Base-by-base conservation (phyloP, 2,329 filamentous ascomycete species). In the Alternaria arbusti region DNA sequence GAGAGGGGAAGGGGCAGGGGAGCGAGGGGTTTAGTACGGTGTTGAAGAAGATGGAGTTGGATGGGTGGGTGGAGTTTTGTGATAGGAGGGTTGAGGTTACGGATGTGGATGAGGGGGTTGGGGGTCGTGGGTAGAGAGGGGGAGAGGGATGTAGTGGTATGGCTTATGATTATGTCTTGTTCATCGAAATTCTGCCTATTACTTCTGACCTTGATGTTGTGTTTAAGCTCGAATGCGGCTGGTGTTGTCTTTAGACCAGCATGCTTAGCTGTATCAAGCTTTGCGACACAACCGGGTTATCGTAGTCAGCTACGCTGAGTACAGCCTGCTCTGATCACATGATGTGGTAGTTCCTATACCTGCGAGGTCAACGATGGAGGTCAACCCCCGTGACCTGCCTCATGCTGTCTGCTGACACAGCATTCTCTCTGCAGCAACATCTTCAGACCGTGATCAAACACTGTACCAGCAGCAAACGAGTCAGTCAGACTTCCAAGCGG, bases 11-110 rank as follows among this genome's bases (percentile, higher is more conserved):
- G 13, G 83, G 83, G 6, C 67, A 74, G 3, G 84, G 81, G 3
- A 82, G 83, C 0, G 73, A 81, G 1, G 80, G 81, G 1, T 91
- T 91, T 71, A 90, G 87, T 63, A 91, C 86, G 6, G 82, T 91
- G 26, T 82, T 91, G 63, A 91, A 91, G 82, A 87, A 86, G 69
- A 87, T 89, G 85, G 78, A 87, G 51, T 78, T 91, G 54, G 86
- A 90, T 67, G 86, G 86, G 2, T 91, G 88, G 87, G 85, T 88
- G 4, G 79, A 88, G 75, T 87, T 84, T 64, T 90, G 89, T 57
- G 71, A 79, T 67, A 59, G 67, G 6, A 66, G 36, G n/a, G 67
- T 75, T 2, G 67, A 70, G 23, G 59, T 55, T 8, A 79, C 76
- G 30, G 59, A 66, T 23, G 46, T 75, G 23, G 70, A 74, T 43